Evolutionary conservation across 345 rosid species (phyloP), one percentile per base, ranked within the genome.

Genomic region (Erucastrum elatum): DNA sequence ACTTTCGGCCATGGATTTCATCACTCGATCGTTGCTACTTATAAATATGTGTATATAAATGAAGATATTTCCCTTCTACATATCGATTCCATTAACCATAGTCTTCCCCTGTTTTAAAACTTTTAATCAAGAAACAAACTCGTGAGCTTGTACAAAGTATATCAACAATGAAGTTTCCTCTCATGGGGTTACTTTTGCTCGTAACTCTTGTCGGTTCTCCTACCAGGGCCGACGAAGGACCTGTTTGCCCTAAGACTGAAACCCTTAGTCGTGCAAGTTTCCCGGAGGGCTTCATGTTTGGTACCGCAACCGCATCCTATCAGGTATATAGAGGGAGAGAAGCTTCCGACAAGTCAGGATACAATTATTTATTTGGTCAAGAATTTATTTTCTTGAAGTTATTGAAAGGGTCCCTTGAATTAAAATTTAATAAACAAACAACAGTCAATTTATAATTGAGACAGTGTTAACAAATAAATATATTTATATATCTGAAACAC

Each of bases 261-360:
- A 34, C 69, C 41, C 77, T 81, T 16, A 75, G 65, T 75, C 86
- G 84, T 25, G 81, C 74, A 29, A 77, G 75, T 75, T 84, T 84
- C 44, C 84, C 82, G 1, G 67, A 75, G n/a, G 86, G 77, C 1
- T 84, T 81, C 58, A 44, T 78, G 30, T 77, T 84, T 46, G 86
- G 86, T 49, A 71, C 86, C 8, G 77, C 86, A 51, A 74, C 84
- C 6, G 78, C 84, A 30, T 74, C 86, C 46, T 83, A 74, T 66
- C 86, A 83, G 82, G 83, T 76, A 35, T 64, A 68, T 46, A 33
- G 6, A 68, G 37, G 1, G 15, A 68, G 37, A 3, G 15, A 37
- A 21, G 27, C 27, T 10, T 12, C 10, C 49, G 21, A 10, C 21
- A 1, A 58, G 5, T 12, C 0, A 3, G 31, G 26, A 58, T 46